These are phyloP conservation scores for Rhipidocladum racemiflorum DNA, from an alignment of 176 grass and related monocot genomes.

Conservation along the genomic window DNA sequence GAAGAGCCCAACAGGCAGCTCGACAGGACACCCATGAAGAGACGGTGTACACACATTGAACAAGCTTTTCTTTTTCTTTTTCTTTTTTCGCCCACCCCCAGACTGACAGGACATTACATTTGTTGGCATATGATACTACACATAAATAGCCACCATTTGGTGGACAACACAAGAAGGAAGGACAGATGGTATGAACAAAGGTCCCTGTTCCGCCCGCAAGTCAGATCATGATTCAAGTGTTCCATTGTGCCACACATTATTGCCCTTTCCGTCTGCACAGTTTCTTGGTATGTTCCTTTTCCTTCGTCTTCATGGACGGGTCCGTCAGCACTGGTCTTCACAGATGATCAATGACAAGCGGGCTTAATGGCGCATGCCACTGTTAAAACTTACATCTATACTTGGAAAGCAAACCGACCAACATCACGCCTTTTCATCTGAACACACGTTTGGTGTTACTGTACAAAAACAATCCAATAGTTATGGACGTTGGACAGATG, in stretches of 20 bases:
- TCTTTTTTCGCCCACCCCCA: neutral
- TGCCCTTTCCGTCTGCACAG: conserved; percentile 8
- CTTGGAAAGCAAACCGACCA: conserved; percentile 38
- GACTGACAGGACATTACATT: conserved; percentile 30
- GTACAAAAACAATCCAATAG: conserved; percentile 68
- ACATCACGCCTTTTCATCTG: conserved; percentile 37
- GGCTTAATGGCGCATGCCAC: conserved; percentile 15
- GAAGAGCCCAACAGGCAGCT: neutral
- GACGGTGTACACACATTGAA: conserved; percentile 1
- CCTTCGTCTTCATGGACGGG: neutral
- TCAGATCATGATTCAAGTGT: conserved; percentile 16
- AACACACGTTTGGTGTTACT: conserved; percentile 46
- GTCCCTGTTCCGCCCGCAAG: neutral
- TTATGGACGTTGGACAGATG: conserved; percentile 23
- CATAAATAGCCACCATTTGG: conserved; percentile 57
- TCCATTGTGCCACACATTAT: conserved; percentile 11
- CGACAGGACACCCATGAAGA: neutral
- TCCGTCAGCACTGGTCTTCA: conserved; percentile 2
- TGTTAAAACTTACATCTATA: conserved; percentile 19
- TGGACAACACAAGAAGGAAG: conserved; percentile 22
- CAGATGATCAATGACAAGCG: conserved; percentile 21
- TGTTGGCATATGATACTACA: conserved; percentile 42
- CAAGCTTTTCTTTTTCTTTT: neutral
- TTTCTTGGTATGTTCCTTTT: conserved; percentile 8
- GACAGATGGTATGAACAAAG: conserved; percentile 40